These are phyloP conservation scores for Macrocystidia cucumis DNA, from an alignment of 1,284 basidiomycete genomes.

Conservation along the genomic window DNA sequence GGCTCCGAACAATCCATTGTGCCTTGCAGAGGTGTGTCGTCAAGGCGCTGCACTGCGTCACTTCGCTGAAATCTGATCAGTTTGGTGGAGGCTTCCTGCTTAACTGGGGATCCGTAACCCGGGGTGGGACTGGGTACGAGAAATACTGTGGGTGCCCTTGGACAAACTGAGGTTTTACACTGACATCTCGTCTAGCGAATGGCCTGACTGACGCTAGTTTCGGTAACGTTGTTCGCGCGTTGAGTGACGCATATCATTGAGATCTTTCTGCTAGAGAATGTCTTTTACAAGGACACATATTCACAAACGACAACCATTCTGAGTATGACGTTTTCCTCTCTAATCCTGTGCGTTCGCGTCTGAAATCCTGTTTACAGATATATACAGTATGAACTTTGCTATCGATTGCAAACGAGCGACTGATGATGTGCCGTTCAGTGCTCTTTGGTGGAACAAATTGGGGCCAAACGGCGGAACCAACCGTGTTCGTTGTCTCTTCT, in stretches of 20 bases:
- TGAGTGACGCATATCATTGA: too few species aligned
- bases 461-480: constrained; percentile 40
- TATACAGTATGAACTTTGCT: constrained; percentile 34
- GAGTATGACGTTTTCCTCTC: constrained; percentile 22
- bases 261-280: constrained; percentile 28
- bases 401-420: not conserved
- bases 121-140: constrained; percentile 42
- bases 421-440: constrained; percentile 22
- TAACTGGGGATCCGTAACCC: constrained; percentile 30
- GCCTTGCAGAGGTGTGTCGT: constrained; percentile 34
- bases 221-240: constrained; percentile 26
- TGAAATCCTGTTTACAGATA: constrained; percentile 18
- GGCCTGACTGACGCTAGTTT: constrained; percentile 33
- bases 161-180: not conserved
- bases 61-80: constrained; percentile 14
- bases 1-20: constrained; percentile 38
- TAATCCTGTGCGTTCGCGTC: too few species aligned
- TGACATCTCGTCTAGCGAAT: constrained; percentile 17
- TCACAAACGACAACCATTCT: constrained; percentile 42
- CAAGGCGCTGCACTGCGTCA: not conserved
- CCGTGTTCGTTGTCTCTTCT: constrained; percentile 23
- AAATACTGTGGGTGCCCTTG: constrained; percentile 29
- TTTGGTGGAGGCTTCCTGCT: constrained; percentile 42
- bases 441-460: constrained; percentile 44
- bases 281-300: constrained; percentile 47